Conservation (phyloP, 805 yeast species). For the Lipomyces mesembrius region DNA sequence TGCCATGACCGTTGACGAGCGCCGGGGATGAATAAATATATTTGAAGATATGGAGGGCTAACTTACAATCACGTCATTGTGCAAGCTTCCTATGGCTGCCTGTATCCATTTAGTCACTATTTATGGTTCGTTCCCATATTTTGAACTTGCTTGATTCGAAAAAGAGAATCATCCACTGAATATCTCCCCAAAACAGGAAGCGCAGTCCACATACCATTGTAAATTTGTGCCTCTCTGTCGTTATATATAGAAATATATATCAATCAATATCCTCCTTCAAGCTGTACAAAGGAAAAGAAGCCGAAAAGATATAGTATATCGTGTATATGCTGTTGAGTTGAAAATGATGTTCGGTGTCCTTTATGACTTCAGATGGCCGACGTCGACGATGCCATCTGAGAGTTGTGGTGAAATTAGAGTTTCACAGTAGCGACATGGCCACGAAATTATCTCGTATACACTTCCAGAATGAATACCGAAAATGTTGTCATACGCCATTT, state of each 20-base stretch:
- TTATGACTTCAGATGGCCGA: neutral
- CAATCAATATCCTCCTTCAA: neutral
- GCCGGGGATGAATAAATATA: neutral
- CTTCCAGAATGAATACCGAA: neutral
- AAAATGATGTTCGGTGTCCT: neutral
- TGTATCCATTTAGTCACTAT: neutral
- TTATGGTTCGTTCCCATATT: neutral
- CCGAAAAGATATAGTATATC: neutral
- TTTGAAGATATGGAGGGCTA: neutral
- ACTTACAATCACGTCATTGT: slow-evolving; percentile 30
- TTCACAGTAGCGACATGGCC: neutral
- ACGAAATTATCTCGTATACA: too few relatives aligned
- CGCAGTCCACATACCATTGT: neutral
- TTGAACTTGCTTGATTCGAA: neutral
- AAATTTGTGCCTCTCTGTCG: neutral
- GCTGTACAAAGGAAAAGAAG: neutral
- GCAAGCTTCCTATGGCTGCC: slow-evolving; percentile 23
- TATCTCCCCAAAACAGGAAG: neutral
- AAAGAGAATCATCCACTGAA: neutral
- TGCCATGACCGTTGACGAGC: neutral
- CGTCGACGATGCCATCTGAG: too few relatives aligned
- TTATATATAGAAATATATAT: neutral
- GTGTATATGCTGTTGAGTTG: neutral
- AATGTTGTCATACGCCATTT: neutral
- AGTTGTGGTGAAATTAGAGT: neutral